phyloP scores from a whole-genome alignment of 495 filamentous ascomycete species.

The Acidomyces sp. region DNA sequence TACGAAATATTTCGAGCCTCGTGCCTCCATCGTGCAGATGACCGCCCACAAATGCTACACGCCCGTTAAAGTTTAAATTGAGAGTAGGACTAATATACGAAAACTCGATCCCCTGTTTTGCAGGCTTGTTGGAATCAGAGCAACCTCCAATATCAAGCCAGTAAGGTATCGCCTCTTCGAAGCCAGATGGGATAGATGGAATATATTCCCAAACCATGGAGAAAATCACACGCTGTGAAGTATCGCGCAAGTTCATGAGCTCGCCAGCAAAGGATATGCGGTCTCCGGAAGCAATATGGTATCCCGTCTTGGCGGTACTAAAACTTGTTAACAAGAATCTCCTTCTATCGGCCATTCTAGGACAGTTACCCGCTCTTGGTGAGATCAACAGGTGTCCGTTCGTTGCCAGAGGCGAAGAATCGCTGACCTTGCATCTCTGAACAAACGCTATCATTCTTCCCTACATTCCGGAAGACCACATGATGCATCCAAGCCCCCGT shows the following conservation, averaged over 20 bases:
- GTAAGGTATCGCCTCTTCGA: constrained; percentile 3
- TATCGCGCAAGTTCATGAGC: constrained; percentile 14
- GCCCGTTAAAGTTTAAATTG: background rate
- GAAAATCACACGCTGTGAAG: constrained; percentile 6
- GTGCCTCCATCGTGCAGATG: constrained; percentile 17
- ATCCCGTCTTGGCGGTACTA: constrained; percentile 7
- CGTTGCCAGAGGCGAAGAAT: constrained; percentile 18
- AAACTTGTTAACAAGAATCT: too few relatives aligned
- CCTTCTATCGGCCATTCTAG: too few relatives aligned
- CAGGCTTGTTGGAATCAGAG: constrained; percentile 2
- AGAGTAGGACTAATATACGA: constrained; percentile 3
- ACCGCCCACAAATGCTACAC: constrained; percentile 2
- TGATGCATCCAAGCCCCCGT: constrained; percentile 20
- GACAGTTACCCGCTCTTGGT: constrained; percentile 1
- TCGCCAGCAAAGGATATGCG: constrained; percentile 3
- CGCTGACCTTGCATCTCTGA: background rate
- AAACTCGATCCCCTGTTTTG: background rate
- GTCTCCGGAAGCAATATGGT: constrained; percentile 1
- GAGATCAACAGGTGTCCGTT: constrained; percentile 12
- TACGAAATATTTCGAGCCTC: constrained; percentile 7
- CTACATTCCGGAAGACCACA: constrained; percentile 8
- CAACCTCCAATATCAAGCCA: constrained; percentile 17
- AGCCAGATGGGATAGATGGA: constrained; percentile 2
- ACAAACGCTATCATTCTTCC: constrained; percentile 1
- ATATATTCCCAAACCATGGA: constrained; percentile 15